A percentile compares a stretch with the other conserved stretches of the same genome.
Conservation (phyloP, 371 early-diverging fungal species). For the Mortierella sp. region DNA sequence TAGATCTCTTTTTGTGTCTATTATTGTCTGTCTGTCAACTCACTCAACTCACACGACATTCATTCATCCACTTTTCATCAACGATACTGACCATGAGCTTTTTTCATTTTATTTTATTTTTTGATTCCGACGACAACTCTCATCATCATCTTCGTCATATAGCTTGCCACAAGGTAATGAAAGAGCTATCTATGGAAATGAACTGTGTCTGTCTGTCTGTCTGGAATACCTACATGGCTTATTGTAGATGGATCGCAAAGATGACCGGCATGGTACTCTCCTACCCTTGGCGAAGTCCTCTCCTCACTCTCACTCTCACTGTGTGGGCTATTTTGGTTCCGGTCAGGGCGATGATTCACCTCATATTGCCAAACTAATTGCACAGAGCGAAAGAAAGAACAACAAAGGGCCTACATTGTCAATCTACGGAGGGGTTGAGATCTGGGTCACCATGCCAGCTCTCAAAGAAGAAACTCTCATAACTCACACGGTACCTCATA, state of each 20-base stretch:
- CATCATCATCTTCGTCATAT: background rate
- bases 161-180: slow-evolving; percentile 13
- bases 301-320: too few species aligned
- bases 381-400: too few species aligned
- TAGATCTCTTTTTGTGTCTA: background rate
- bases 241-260: too few species aligned
- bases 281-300: background rate
- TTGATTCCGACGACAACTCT: background rate
- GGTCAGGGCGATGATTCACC: too few species aligned
- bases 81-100: background rate
- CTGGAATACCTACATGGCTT: background rate
- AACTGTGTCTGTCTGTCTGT: background rate
- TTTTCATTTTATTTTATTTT: background rate
- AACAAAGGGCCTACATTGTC: too few species aligned
- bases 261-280: too few species aligned
- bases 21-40: background rate
- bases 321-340: too few species aligned
- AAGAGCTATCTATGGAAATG: background rate
- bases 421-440: too few species aligned
- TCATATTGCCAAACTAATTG: too few species aligned
- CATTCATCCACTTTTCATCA: background rate
- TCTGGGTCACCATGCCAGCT: too few species aligned
- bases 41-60: too few species aligned
- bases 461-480: too few species aligned
- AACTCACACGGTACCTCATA: background rate